A percentile compares a stretch with the other conserved stretches of the same genome.
Conservation (phyloP, 1,284 basidiomycete species). For the Kwoniella shivajii region DNA sequence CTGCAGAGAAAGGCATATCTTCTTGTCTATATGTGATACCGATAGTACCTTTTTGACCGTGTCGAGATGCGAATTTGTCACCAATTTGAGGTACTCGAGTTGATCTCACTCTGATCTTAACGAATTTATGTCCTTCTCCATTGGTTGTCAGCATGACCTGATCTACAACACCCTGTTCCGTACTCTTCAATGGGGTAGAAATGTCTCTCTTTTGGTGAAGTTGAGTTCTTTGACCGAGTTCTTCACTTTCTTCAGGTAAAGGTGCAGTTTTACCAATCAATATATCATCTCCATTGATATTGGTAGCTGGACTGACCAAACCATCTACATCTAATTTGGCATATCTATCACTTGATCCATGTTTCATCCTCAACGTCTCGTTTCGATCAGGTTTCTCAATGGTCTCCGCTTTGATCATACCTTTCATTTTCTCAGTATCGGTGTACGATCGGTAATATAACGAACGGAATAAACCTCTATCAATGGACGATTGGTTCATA, state of each 20-base stretch:
- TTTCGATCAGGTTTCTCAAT: conserved; percentile 96
- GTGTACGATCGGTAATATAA: conserved; percentile 98
- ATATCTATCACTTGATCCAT: conserved; percentile 76
- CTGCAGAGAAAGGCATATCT: conserved; percentile 98
- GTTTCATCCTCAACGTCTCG: conserved; percentile 93
- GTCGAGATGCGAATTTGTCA: conserved; percentile 99
- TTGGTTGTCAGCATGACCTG: conserved; percentile 97
- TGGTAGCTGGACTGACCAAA: conserved; percentile 90
- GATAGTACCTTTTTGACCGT: conserved; percentile 99
- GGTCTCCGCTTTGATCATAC: conserved; percentile 87
- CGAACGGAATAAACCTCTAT: conserved; percentile 96
- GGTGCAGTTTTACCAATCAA: conserved; percentile 99
- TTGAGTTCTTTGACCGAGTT: conserved; percentile 90
- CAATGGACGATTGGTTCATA: conserved; percentile 99
- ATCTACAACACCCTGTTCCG: conserved; percentile 96
- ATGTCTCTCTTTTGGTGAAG: conserved; percentile 91
- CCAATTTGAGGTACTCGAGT: conserved; percentile 96
- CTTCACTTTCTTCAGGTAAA: conserved; percentile 93
- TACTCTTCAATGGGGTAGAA: conserved; percentile 95
- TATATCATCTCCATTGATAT: conserved; percentile 95
- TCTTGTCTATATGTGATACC: conserved; percentile 99
- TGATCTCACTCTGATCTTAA: conserved; percentile 94
- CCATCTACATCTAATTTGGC: conserved; percentile 98
- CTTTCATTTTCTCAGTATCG: conserved; percentile 97
- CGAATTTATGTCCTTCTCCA: conserved; percentile 93